Conservation (phyloP, 805 yeast genomes). For the Cyberlindnera euphorbiiphila region DNA sequence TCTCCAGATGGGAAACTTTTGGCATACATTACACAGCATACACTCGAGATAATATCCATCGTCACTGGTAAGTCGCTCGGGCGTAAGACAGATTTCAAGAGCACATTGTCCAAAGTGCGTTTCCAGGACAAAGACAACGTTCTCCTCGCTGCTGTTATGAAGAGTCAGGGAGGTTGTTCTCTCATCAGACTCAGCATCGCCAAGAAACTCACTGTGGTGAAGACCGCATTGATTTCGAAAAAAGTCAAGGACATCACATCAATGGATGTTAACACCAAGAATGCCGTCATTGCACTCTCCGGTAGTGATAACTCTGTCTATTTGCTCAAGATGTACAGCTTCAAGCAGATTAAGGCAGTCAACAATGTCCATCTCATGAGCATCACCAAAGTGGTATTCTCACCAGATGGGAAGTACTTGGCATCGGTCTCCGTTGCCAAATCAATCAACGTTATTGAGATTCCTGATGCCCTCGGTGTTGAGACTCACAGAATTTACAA, state of each 20-base stretch:
- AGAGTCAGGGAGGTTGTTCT: constrained; percentile 17
- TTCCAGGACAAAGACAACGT: constrained; percentile 28
- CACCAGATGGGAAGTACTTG: constrained; percentile 62
- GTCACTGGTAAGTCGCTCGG: constrained; percentile 37
- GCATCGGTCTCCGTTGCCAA: constrained; percentile 79
- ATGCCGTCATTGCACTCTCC: constrained; percentile 41
- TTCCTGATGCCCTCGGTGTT: constrained; percentile 46
- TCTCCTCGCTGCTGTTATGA: constrained; percentile 14
- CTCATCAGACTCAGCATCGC: constrained; percentile 18
- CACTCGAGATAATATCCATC: constrained; percentile 43
- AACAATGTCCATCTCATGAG: constrained; percentile 63
- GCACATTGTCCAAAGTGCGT: constrained; percentile 32
- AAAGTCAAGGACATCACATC: constrained; percentile 40
- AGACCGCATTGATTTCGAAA: constrained; percentile 19
- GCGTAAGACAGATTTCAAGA: constrained; percentile 33
- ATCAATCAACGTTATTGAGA: constrained; percentile 56
- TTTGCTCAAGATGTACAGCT: constrained; percentile 38
- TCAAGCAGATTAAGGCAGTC: constrained; percentile 50
- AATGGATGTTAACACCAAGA: constrained; percentile 38
- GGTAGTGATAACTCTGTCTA: constrained; percentile 57
- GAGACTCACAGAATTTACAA: constrained; percentile 26
- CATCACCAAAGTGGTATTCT: constrained; percentile 66
- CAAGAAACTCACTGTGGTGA: constrained; percentile 18
- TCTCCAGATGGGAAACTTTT: constrained; percentile 69
- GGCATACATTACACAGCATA: constrained; percentile 56